Conservation (phyloP, 345 rosid genomes). For the Citrus mangshanensis region DNA sequence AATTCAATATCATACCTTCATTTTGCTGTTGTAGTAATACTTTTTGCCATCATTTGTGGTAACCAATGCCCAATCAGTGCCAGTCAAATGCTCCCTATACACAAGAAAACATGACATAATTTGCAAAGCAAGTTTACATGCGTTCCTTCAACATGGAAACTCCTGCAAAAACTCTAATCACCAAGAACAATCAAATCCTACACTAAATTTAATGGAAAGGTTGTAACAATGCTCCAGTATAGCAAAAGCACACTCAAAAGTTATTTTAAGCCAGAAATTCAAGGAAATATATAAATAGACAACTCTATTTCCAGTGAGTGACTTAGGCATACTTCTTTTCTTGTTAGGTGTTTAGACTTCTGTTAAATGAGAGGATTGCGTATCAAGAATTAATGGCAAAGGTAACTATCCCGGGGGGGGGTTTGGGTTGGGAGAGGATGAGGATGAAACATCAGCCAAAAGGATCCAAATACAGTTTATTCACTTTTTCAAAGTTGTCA, state of each 20-base stretch:
- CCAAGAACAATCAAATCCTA: not conserved
- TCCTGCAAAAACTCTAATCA: not conserved
- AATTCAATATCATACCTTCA: slow-evolving; percentile 49
- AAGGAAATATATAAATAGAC: not conserved
- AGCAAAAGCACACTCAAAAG: too few species aligned
- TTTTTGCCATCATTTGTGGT: slow-evolving; percentile 86
- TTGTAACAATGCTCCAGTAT: too few species aligned
- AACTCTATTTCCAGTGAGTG: not conserved
- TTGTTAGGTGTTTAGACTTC: not conserved
- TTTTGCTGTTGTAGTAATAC: slow-evolving; percentile 86
- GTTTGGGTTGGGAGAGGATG: too few species aligned
- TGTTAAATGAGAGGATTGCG: not conserved
- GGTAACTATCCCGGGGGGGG: not conserved
- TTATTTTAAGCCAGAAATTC: too few species aligned
- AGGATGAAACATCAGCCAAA: not conserved
- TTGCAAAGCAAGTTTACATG: not conserved
- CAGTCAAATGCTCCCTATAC: slow-evolving; percentile 74
- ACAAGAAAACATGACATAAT: slow-evolving; percentile 1
- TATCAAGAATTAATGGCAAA: not conserved
- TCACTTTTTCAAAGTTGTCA: not conserved
- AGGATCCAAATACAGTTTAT: not conserved
- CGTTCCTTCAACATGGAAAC: not conserved
- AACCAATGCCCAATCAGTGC: slow-evolving; percentile 86
- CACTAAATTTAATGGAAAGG: not conserved
- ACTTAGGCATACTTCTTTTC: not conserved